These are phyloP conservation scores for Cerioporus squamosus DNA, from an alignment of 1,284 basidiomycete species.

Conservation along the genomic window DNA sequence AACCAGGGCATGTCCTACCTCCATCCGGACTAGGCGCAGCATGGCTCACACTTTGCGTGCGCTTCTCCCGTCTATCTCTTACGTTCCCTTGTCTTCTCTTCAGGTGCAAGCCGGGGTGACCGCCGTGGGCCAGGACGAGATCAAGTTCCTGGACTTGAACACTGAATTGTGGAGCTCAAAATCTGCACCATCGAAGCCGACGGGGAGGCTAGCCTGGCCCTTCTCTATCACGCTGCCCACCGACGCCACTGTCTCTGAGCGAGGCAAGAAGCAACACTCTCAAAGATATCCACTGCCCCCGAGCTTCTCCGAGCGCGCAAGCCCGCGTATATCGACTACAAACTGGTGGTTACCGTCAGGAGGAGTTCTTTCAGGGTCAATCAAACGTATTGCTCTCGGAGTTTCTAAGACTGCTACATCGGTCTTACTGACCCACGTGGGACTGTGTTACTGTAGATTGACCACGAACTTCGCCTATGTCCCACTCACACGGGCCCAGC, in stretches of 20 bases:
- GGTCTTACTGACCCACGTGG: background rate
- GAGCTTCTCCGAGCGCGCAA: slow-evolving; percentile 43
- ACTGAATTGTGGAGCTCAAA: slow-evolving; percentile 32
- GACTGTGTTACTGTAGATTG: slow-evolving; percentile 25
- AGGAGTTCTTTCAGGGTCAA: slow-evolving; percentile 37
- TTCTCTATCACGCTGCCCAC: slow-evolving; percentile 38
- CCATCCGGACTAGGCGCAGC: no score
- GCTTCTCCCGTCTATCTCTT: no score
- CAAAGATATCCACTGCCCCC: slow-evolving; percentile 38
- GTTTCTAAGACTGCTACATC: background rate
- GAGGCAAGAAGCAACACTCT: slow-evolving; percentile 23
- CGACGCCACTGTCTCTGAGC: slow-evolving; percentile 29
- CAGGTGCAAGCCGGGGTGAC: slow-evolving; percentile 38
- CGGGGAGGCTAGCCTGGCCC: slow-evolving; percentile 35
- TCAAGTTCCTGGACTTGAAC: slow-evolving; percentile 34
- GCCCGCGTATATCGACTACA: slow-evolving; percentile 45
- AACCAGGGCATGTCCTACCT: no score
- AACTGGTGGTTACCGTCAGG: slow-evolving; percentile 39
- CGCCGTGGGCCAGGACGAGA: slow-evolving; percentile 42
- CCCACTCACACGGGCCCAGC: slow-evolving; percentile 36
- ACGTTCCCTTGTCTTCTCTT: background rate
- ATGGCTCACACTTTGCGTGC: no score
- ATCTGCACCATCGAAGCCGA: slow-evolving; percentile 22
- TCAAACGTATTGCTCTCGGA: slow-evolving; percentile 31
- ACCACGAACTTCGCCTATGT: slow-evolving; percentile 38